phyloP scores from a whole-genome alignment of 176 grass and related monocot genomes.

The Otatea glauca region DNA sequence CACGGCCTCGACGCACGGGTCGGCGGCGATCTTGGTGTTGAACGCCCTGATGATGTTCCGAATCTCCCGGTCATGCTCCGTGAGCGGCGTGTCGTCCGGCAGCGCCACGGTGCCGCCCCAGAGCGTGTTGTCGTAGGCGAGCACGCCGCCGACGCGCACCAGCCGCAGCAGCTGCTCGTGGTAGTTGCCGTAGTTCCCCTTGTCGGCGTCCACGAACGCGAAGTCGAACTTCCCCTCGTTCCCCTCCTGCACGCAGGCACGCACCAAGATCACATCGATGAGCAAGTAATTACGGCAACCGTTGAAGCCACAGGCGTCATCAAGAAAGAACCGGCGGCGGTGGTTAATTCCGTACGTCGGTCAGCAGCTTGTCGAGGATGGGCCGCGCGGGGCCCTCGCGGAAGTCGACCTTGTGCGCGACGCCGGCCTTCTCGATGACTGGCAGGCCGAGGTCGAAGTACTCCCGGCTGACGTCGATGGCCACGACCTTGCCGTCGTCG shows the following conservation, averaged over 20 bases:
- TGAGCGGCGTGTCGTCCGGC: slow-evolving; percentile 48
- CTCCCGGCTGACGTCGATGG: slow-evolving; percentile 50
- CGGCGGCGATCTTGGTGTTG: slow-evolving; percentile 52
- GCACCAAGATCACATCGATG: neutral
- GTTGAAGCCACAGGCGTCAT: neutral
- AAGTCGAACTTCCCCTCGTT: slow-evolving; percentile 68
- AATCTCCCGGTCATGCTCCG: neutral
- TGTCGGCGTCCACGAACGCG: slow-evolving; percentile 78
- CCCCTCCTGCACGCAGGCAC: slow-evolving; percentile 34
- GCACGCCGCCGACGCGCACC: slow-evolving; percentile 64
- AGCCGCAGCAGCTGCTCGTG: slow-evolving; percentile 60
- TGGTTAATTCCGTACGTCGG: neutral
- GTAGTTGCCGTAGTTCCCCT: slow-evolving; percentile 59
- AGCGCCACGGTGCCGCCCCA: slow-evolving; percentile 55
- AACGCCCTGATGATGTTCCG: slow-evolving; percentile 39
- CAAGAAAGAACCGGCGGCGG: neutral
- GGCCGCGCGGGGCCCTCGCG: slow-evolving; percentile 45
- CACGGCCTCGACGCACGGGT: slow-evolving; percentile 53
- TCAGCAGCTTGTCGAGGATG: slow-evolving; percentile 38
- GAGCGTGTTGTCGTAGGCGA: slow-evolving; percentile 85
- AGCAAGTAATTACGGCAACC: neutral
- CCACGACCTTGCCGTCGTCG: slow-evolving; percentile 66
- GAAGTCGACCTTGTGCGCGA: slow-evolving; percentile 74
- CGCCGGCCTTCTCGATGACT: slow-evolving; percentile 50
- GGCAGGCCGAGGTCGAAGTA: slow-evolving; percentile 58